Conservation (phyloP, 345 rosid species). For the Brassica juncea region DNA sequence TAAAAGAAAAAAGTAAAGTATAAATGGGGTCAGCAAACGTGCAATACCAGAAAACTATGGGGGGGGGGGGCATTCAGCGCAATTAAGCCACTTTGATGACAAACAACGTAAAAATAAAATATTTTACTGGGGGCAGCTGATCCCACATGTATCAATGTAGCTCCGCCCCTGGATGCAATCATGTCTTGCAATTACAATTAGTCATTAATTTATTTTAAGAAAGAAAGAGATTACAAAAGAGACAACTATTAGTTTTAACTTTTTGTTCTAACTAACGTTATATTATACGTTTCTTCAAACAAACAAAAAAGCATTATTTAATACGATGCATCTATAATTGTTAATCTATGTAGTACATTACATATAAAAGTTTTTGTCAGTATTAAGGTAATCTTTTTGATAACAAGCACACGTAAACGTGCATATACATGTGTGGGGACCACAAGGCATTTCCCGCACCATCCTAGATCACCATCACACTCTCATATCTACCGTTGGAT, state of each 20-base stretch:
- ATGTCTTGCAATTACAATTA: too few relatives aligned
- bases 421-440: constrained; percentile 41
- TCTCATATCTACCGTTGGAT: constrained; percentile 50
- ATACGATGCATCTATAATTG: not conserved
- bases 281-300: not conserved
- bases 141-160: too few relatives aligned
- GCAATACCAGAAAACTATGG: too few relatives aligned
- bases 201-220: too few relatives aligned
- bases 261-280: not conserved
- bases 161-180: too few relatives aligned
- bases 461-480: constrained; percentile 18
- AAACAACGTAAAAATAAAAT: too few relatives aligned
- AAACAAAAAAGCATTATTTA: not conserved
- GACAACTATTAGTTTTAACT: not conserved
- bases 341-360: not conserved
- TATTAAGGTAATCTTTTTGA: constrained; percentile 1
- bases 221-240: not conserved
- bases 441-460: constrained; percentile 43
- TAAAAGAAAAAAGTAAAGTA: too few relatives aligned
- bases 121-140: too few relatives aligned
- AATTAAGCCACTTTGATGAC: too few relatives aligned
- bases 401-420: constrained; percentile 36
- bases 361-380: not conserved
- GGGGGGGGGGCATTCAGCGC: too few relatives aligned
- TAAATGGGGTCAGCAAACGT: too few relatives aligned